Percentiles rank a stretch among this genome's conserved stretches.
These are phyloP conservation scores for Hypericum androsaemum DNA, from an alignment of 345 rosid species.

Conservation along the genomic window DNA sequence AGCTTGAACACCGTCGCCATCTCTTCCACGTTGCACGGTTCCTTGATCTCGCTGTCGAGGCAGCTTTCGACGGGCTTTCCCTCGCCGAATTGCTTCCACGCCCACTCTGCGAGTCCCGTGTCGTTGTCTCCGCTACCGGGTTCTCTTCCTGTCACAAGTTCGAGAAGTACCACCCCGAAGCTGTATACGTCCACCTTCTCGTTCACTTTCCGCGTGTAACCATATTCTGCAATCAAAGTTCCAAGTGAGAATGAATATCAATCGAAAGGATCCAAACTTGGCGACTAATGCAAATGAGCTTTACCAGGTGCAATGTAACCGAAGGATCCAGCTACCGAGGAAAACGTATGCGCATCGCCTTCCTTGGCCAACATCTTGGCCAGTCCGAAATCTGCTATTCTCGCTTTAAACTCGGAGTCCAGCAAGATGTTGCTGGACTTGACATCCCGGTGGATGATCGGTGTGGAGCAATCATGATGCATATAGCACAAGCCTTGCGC, in stretches of 20 bases:
- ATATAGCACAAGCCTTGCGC: constrained; percentile 82
- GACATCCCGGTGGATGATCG: constrained; percentile 76
- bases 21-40: constrained; percentile 33
- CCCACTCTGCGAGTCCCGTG: constrained; percentile 77
- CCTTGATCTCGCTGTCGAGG: constrained; percentile 50
- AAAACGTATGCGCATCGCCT: constrained; percentile 63
- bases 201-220: constrained; percentile 64
- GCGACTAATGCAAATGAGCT: neutral
- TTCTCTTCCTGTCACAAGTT: constrained; percentile 73
- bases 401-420: constrained; percentile 64
- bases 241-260: neutral
- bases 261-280: neutral
- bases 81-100: constrained; percentile 52
- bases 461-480: constrained; percentile 74
- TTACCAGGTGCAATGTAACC: constrained; percentile 93
- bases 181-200: constrained; percentile 82
- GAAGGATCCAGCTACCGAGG: constrained; percentile 78
- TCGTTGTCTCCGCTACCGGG: constrained; percentile 54
- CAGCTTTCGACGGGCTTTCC: constrained; percentile 36
- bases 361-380: constrained; percentile 63
- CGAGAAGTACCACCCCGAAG: constrained; percentile 85
- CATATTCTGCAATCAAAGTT: constrained; percentile 44
- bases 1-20: constrained; percentile 56
- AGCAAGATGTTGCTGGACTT: constrained; percentile 83
- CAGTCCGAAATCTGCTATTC: constrained; percentile 85